Evolutionary conservation across 2,329 filamentous ascomycete genomes (phyloP), one percentile per base, ranked within the genome.

Genomic region (Aplosporella prunicola): DNA sequence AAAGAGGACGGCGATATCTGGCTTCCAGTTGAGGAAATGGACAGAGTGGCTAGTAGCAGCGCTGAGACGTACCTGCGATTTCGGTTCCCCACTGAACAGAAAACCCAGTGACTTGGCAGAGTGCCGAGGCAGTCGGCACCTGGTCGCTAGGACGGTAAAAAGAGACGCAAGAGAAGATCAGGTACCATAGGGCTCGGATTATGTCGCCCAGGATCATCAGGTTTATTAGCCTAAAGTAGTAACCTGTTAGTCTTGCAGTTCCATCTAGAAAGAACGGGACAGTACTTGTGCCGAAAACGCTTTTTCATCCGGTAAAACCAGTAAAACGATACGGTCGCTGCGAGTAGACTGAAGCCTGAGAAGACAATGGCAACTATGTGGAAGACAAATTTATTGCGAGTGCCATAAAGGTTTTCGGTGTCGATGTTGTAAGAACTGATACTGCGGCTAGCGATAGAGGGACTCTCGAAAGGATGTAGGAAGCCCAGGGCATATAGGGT

Each of bases 221-320:
- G 68, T 88, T 76, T 40, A 89, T 80, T 38, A 89, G 68, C 44
- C 80, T 84, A 9, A 17, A 5, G 2, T 9, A 13, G 18, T 37
- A 23, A 41, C 25, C 15, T 20, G 22, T 25, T 30, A 22, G 13
- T 14, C 25, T 4, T 17, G 9, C 18, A 15, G 10, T 7, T 20
- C 1, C n/a, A n/a, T n/a, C n/a, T 9, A 6, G 26, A 20, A 15
- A n/a, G 25, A 9, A 25, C 30, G 23, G 25, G 5, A 11, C 11
- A 73, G 61, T 62, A 79, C 77, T 80, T 76, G 54, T 87, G 80
- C 30, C 82, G 74, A 55, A 87, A 88, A 45, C 71, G 77, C 50
- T 80, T 72, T 46, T 75, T 71, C 79, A 87, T 87, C 44, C 75
- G 70, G 40, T 74, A 63, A 51, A 88, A 86, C 77, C 79, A 86